phyloP scores from a whole-genome alignment of 1,284 basidiomycete species.

The Flammula alnicola region DNA sequence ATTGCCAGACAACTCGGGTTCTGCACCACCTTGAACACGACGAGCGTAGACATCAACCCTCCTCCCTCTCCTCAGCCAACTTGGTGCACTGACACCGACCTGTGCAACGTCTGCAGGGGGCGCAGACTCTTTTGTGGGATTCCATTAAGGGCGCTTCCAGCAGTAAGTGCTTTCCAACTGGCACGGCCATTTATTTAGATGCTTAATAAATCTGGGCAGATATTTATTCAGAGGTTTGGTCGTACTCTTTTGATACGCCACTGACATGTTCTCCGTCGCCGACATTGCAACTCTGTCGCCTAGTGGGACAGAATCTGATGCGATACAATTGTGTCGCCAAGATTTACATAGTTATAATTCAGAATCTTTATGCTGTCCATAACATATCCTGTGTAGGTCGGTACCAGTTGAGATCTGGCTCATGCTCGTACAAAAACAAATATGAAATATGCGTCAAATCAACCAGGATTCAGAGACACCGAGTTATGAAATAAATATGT shows the following conservation, averaged over 20 bases:
- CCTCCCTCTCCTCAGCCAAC: slow-evolving; percentile 17
- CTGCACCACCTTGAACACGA: slow-evolving; percentile 21
- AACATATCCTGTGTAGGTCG: too few relatives aligned
- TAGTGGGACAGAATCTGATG: slow-evolving; percentile 31
- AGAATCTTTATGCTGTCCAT: too few relatives aligned
- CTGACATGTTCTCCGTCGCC: slow-evolving; percentile 28
- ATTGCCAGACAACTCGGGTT: slow-evolving; percentile 30
- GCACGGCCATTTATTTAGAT: too few relatives aligned
- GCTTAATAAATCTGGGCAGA: slow-evolving; percentile 16
- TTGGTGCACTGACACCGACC: slow-evolving; percentile 27
- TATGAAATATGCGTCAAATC: too few relatives aligned
- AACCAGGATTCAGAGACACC: too few relatives aligned
- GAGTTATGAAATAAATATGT: slow-evolving; percentile 15
- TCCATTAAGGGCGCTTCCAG: slow-evolving; percentile 28
- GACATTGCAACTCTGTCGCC: slow-evolving; percentile 29
- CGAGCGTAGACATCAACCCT: slow-evolving; percentile 27
- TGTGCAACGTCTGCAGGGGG: slow-evolving; percentile 24
- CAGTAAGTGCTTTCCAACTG: too few relatives aligned
- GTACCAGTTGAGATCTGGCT: too few relatives aligned
- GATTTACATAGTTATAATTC: too few relatives aligned
- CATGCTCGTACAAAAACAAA: too few relatives aligned
- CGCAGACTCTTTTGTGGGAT: slow-evolving; percentile 27
- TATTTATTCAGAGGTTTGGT: slow-evolving; percentile 32
- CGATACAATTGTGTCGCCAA: slow-evolving; percentile 34
- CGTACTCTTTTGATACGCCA: slow-evolving; percentile 27